These are phyloP conservation scores for Elongisporangium undulatum DNA, from an alignment of 352 stramenopile species.

Conservation along the genomic window DNA sequence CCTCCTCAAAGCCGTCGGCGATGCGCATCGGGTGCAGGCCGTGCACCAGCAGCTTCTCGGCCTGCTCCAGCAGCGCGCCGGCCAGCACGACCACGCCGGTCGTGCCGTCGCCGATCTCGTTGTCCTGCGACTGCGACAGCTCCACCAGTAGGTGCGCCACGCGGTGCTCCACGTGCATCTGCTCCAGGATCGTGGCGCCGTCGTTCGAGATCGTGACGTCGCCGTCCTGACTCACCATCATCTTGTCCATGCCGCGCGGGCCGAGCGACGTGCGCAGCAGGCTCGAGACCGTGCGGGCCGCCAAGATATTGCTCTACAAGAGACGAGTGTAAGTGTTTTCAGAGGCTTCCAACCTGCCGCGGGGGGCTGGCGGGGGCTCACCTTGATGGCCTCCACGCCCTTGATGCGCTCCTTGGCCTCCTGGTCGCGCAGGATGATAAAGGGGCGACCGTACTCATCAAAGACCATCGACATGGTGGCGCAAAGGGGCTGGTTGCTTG, in stretches of 20 bases:
- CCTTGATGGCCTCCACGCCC: slow-evolving; percentile 97
- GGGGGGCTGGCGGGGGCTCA: too few species aligned
- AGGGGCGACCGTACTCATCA: slow-evolving; percentile 99
- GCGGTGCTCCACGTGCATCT: slow-evolving; percentile 99
- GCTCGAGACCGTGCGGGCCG: slow-evolving; percentile 95
- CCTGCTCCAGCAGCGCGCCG: slow-evolving; percentile 96
- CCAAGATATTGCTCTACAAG: slow-evolving; percentile 96
- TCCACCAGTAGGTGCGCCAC: slow-evolving; percentile 99
- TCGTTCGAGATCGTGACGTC: slow-evolving; percentile 99
- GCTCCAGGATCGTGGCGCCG: slow-evolving; percentile 98
- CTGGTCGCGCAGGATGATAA: slow-evolving; percentile 99
- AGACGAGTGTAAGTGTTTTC: neutral
- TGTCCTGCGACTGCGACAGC: slow-evolving; percentile 98
- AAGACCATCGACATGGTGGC: slow-evolving; percentile 89
- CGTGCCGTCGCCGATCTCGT: slow-evolving; percentile 99
- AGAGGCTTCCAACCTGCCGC: too few species aligned
- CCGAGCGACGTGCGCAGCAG: slow-evolving; percentile 97
- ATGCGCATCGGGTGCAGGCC: slow-evolving; percentile 99
- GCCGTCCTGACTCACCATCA: slow-evolving; percentile 98
- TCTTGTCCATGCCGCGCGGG: slow-evolving; percentile 98
- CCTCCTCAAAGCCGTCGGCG: slow-evolving; percentile 98
- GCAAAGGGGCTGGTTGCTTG: slow-evolving; percentile 1
- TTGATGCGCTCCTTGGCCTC: slow-evolving; percentile 98
- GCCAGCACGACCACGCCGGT: slow-evolving; percentile 99
- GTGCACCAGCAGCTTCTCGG: slow-evolving; percentile 94